Evolutionary conservation across 345 rosid species (phyloP), one percentile per base, ranked within the genome.

Genomic region (Durio zibethinus): DNA sequence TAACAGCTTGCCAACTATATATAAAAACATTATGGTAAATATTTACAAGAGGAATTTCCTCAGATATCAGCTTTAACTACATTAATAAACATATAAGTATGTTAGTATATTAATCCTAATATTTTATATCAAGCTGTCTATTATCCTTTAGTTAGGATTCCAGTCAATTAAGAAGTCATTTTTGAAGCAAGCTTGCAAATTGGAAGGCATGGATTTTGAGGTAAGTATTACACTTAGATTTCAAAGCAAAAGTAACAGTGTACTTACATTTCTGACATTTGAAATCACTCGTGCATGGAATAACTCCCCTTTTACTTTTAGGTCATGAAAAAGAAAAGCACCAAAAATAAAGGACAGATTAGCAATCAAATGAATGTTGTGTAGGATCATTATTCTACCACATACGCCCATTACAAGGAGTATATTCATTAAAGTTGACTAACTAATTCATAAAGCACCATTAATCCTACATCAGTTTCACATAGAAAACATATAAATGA

Each of bases 251-350:
- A 59, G 15, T 43, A 61, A 1, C 10, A 12, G 47, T 12, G 72
- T 73, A 84, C 88, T 88, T 86, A 91, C 97, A 85, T 74, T 48
- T 68, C 66, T 84, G 80, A 76, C 97, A 91, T 72, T 76, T 81
- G 76, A 87, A 83, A 79, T 85, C 80, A 29, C 82, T 83, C 84
- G 43, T 69, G 83, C 97, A 91, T 7, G 92, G 89, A 77, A 87
- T 85, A 86, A 79, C 76, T 73, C 74, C 82, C 77, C 81, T 80
- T 74, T 89, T 83, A 75, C 79, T 67, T 27, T 73, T 38, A 42
- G 31, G 66, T 38, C 65, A 79, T 75, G 62, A 69, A 54, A 67
- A 27, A 70, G 57, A 70, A 70, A 70, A 47, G 73, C 68, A 60
- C 38, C 62, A 7, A 60, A 35, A 61, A 25, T 33, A 47, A 56